Conservation (phyloP, 2,329 filamentous ascomycete genomes). For the Xylaria sp. region DNA sequence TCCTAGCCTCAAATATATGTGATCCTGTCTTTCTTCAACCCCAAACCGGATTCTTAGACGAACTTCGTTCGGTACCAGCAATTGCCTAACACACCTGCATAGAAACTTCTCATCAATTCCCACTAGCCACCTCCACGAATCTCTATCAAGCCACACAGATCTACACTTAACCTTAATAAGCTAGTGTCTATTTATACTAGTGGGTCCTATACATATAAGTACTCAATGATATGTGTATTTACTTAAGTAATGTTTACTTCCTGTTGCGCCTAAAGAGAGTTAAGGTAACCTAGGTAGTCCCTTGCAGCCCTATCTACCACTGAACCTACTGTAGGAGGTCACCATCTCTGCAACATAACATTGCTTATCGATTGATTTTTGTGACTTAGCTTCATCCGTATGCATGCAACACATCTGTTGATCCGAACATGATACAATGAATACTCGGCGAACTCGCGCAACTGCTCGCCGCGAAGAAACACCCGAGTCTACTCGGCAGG, state of each 20-base stretch:
- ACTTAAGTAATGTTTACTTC: conserved; percentile 20
- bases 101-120: not conserved
- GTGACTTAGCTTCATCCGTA: not conserved
- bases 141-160: conserved; percentile 18
- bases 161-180: not conserved
- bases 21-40: no score
- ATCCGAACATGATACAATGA: conserved; percentile 38
- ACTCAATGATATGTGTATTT: not conserved
- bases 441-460: conserved; percentile 39
- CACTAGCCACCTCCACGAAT: conserved; percentile 33
- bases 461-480: conserved; percentile 38
- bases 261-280: not conserved
- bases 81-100: not conserved
- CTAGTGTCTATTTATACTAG: not conserved
- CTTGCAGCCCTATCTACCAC: not conserved
- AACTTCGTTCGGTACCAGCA: no score
- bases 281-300: not conserved
- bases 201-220: not conserved
- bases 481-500: conserved; percentile 33
- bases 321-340: not conserved
- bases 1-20: no score
- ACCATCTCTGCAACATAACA: not conserved
- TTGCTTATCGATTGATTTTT: conserved; percentile 1
- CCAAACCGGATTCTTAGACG: no score
- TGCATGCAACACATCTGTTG: not conserved